Conservation (phyloP, 148 eudicot species). For the Heliamphora exappendiculata region DNA sequence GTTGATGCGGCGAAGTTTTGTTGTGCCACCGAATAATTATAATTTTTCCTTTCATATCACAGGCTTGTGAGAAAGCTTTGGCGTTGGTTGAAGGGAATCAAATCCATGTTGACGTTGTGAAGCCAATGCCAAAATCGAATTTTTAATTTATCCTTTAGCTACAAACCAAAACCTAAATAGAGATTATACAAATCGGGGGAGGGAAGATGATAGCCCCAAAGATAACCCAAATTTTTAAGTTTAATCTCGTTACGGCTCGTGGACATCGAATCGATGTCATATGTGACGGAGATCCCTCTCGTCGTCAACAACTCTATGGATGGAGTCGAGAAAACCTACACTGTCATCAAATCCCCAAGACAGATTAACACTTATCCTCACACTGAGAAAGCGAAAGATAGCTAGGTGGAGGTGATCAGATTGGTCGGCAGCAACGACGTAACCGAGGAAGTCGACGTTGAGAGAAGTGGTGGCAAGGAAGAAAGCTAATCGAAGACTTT, state of each 20-base stretch:
- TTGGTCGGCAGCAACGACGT: too few relatives aligned
- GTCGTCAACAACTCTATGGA: constrained; percentile 53
- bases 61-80: neutral
- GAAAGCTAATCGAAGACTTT: too few relatives aligned
- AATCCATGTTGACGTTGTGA: neutral
- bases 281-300: constrained; percentile 59
- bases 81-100: constrained; percentile 4
- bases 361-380: constrained; percentile 53
- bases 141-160: too few relatives aligned
- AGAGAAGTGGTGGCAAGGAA: too few relatives aligned
- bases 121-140: too few relatives aligned
- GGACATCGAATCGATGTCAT: constrained; percentile 51
- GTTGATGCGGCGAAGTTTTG: neutral
- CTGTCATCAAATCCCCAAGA: constrained; percentile 50
- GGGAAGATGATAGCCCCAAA: too few relatives aligned
- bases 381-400: constrained; percentile 73
- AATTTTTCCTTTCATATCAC: neutral
- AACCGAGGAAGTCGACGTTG: too few relatives aligned
- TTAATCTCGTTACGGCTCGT: constrained; percentile 48
- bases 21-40: neutral
- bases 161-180: too few relatives aligned
- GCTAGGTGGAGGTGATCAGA: too few relatives aligned
- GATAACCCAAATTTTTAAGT: too few relatives aligned
- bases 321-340: constrained; percentile 52
- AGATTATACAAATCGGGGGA: too few relatives aligned